These are phyloP conservation scores for Chlamydomonas reinhardtii DNA, from an alignment of 163 green algal genomes.

Conservation along the genomic window DNA sequence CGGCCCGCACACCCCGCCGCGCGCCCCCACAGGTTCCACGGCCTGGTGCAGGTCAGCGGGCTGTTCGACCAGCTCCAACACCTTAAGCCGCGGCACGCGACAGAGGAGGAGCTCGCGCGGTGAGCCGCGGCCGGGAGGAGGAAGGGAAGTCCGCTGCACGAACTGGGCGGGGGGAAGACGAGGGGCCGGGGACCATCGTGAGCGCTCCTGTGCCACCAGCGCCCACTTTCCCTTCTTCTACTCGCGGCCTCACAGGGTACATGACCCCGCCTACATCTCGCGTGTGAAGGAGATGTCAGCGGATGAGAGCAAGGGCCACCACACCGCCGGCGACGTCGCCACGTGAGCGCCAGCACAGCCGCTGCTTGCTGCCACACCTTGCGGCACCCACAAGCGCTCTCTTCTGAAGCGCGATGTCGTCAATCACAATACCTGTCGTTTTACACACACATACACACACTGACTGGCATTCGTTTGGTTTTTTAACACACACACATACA, in stretches of 20 bases:
- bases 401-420: no score
- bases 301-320: slow-evolving; percentile 50
- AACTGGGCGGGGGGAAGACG: no score
- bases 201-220: not conserved
- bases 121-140: not conserved
- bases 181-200: not conserved
- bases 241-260: slow-evolving; percentile 12
- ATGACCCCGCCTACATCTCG: slow-evolving; percentile 48
- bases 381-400: no score
- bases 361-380: no score
- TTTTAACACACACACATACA: no score
- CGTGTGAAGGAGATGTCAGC: slow-evolving; percentile 32
- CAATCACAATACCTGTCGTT: no score
- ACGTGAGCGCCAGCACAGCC: not conserved
- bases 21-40: slow-evolving; percentile 13
- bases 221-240: no score
- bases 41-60: slow-evolving; percentile 44
- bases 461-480: no score
- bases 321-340: slow-evolving; percentile 34
- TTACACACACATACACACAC: no score
- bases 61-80: slow-evolving; percentile 50
- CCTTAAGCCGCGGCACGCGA: slow-evolving; percentile 45
- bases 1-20: no score
- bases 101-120: slow-evolving; percentile 44
- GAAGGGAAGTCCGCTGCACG: no score